Percentiles rank a stretch among this genome's conserved stretches.
These are phyloP conservation scores for Trypanosoma theileri DNA, from an alignment of 208 protist genomes.

Conservation along the genomic window DNA sequence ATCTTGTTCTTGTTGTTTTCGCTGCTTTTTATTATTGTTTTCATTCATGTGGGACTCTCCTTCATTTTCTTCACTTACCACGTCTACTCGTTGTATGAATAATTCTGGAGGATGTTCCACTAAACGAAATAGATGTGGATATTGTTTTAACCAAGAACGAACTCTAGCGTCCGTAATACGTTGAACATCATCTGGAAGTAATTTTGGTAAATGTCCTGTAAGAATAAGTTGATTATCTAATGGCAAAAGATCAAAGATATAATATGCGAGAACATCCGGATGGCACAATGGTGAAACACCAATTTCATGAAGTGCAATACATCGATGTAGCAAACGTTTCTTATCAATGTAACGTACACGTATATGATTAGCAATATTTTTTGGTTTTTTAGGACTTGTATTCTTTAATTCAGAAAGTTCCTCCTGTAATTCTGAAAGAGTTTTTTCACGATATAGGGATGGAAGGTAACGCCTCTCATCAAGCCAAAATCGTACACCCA, in stretches of 20 bases:
- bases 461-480: conserved; percentile 30
- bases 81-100: conserved; percentile 24
- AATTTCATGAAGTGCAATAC: conserved; percentile 31
- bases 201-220: conserved; percentile 17
- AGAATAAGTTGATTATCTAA: conserved; percentile 27
- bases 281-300: conserved; percentile 28
- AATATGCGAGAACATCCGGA: conserved; percentile 39
- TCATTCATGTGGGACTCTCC: no score
- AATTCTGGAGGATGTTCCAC: conserved; percentile 32
- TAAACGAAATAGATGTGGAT: conserved; percentile 36
- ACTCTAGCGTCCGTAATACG: conserved; percentile 28
- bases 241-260: conserved; percentile 41
- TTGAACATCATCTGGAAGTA: conserved; percentile 27
- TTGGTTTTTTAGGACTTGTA: background rate
- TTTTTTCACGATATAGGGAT: conserved; percentile 18
- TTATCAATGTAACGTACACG: conserved; percentile 18
- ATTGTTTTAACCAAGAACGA: conserved; percentile 24
- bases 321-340: conserved; percentile 23
- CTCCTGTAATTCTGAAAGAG: conserved; percentile 10
- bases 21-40: no score
- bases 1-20: background rate
- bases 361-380: conserved; percentile 21
- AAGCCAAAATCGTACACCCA: conserved; percentile 40
- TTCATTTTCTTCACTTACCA: background rate
- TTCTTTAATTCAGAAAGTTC: conserved; percentile 14